These are phyloP conservation scores for Bigelowiella natans DNA, from an alignment of 78 protist species.

Conservation along the genomic window DNA sequence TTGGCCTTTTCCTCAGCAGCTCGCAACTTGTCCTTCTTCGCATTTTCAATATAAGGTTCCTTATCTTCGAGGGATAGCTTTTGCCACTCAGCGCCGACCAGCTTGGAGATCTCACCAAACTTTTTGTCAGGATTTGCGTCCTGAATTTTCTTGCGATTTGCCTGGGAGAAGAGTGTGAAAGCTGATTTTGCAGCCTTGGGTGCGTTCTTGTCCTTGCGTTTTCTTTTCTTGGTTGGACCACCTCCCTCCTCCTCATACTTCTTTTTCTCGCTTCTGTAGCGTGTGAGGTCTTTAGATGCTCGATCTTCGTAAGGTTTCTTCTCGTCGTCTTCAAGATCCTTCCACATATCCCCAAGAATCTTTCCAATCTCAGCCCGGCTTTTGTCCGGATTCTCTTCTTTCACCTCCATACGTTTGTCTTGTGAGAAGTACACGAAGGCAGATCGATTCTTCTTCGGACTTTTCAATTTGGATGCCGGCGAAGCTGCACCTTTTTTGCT, in stretches of 20 bases:
- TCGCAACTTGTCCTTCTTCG: not conserved
- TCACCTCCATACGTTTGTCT: not conserved
- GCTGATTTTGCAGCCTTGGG: not conserved
- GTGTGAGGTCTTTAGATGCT: not conserved
- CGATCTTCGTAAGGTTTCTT: not conserved
- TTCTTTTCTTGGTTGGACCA: not conserved
- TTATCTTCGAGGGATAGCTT: not conserved
- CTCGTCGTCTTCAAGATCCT: not conserved
- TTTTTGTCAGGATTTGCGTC: not conserved
- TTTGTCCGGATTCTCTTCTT: not conserved
- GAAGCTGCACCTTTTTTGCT: not conserved
- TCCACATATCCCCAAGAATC: not conserved
- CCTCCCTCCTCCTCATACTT: not conserved
- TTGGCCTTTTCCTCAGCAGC: not conserved
- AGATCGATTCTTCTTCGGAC: not conserved
- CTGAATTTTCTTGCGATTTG: not conserved
- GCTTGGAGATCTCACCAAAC: not conserved
- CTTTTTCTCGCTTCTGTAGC: not conserved
- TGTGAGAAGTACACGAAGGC: not conserved
- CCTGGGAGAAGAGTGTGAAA: not conserved
- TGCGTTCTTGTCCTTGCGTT: not conserved
- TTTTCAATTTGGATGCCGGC: not conserved
- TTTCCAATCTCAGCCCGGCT: not conserved
- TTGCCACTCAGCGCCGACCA: not conserved
- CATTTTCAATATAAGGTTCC: not conserved